These are phyloP conservation scores for Forsythia viridissima DNA, from an alignment of 257 asterid species.

Conservation along the genomic window DNA sequence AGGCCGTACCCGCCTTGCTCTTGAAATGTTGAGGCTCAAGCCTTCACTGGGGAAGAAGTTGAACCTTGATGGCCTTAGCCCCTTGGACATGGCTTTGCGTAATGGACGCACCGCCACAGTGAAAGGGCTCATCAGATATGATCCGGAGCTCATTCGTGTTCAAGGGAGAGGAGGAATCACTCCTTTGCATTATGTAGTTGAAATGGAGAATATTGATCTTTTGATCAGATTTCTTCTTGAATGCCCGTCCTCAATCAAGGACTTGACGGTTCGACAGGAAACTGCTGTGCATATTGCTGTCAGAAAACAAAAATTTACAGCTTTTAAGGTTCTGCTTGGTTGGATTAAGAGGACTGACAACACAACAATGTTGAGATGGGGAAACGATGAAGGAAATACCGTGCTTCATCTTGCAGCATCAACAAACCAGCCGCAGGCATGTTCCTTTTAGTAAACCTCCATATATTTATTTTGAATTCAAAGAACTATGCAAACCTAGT, in stretches of 20 bases:
- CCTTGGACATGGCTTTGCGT: conserved; percentile 24
- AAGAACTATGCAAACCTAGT: too few relatives aligned
- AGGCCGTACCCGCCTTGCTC: conserved; percentile 13
- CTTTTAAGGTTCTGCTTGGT: neutral
- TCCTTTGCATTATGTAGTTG: conserved; percentile 13
- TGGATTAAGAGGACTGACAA: neutral
- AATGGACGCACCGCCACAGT: neutral
- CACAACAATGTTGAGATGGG: neutral
- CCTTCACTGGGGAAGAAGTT: conserved; percentile 32
- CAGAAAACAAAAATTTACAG: neutral
- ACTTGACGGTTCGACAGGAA: neutral
- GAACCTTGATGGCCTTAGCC: conserved; percentile 31
- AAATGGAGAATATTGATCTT: neutral
- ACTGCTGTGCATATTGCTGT: neutral
- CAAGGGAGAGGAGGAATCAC: conserved; percentile 26
- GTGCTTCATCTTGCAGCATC: conserved; percentile 7
- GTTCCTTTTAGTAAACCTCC: too few relatives aligned
- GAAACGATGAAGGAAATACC: conserved; percentile 4
- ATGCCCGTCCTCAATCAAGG: conserved; percentile 2
- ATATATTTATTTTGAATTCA: too few relatives aligned
- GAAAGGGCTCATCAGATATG: neutral
- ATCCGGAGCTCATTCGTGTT: conserved; percentile 22
- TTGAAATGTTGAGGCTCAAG: conserved; percentile 31
- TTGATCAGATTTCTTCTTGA: neutral
- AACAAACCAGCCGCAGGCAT: neutral